These are phyloP conservation scores for Cordia subcordata DNA, from an alignment of 257 asterid species.

Conservation along the genomic window DNA sequence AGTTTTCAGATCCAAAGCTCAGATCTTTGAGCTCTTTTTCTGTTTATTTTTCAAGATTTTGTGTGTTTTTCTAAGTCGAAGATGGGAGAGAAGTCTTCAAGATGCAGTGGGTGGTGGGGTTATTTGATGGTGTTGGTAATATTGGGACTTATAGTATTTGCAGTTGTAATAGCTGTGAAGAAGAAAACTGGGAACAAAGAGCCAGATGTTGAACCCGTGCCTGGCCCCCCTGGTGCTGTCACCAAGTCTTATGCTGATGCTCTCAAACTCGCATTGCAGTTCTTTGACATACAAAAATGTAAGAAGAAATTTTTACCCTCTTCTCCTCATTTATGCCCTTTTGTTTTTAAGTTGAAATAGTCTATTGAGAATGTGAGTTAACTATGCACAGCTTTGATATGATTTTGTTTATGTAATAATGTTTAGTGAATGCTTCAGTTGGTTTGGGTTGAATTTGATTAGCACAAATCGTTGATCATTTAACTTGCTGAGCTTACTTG, in stretches of 20 bases:
- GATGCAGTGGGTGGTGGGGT: conserved; percentile 58
- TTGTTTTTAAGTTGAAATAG: neutral
- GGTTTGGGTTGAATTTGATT: neutral
- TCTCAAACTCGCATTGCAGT: conserved; percentile 66
- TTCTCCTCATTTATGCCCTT: too few species aligned
- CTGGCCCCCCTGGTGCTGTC: conserved; percentile 58
- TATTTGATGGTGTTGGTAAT: conserved; percentile 45
- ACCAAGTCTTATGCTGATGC: conserved; percentile 62
- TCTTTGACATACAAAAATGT: conserved; percentile 85
- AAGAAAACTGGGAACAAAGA: conserved; percentile 28
- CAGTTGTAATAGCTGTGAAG: conserved; percentile 30
- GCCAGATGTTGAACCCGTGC: conserved; percentile 65
- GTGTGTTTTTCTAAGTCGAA: conserved; percentile 1
- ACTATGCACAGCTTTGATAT: neutral
- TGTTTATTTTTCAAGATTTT: conserved; percentile 8
- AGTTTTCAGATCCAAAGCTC: neutral
- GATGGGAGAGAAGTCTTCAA: conserved; percentile 47
- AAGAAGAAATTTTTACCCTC: too few species aligned
- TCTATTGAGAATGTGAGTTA: neutral
- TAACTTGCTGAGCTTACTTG: neutral
- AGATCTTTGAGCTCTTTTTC: neutral
- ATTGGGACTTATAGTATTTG: conserved; percentile 35
- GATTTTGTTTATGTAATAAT: neutral
- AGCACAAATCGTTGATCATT: neutral
- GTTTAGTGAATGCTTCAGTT: too few species aligned